A percentile compares a stretch with the other conserved stretches of the same genome.
These are phyloP conservation scores for Solanum infundibuliforme DNA, from an alignment of 257 asterid species.

Conservation along the genomic window DNA sequence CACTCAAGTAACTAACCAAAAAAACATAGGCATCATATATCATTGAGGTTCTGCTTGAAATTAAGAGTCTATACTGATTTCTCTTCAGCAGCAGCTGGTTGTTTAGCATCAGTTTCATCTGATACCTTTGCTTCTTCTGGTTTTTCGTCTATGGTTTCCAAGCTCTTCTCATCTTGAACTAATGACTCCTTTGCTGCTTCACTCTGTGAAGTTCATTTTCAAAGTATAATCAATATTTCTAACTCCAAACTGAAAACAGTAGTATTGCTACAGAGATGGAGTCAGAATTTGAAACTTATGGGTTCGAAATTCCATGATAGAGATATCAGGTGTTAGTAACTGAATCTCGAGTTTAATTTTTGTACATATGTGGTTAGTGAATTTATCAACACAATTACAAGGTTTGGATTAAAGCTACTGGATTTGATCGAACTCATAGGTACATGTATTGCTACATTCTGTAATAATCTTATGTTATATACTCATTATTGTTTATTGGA, in stretches of 20 bases:
- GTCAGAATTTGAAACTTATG: background rate
- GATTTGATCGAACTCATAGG: background rate
- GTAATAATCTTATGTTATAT: background rate
- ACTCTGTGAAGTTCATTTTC: background rate
- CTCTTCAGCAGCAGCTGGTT: background rate
- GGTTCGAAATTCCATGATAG: background rate
- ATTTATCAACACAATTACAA: background rate
- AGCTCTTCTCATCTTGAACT: constrained; percentile 9
- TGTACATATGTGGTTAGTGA: background rate
- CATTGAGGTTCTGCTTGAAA: background rate
- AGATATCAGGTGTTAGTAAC: background rate
- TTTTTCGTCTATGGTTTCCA: background rate
- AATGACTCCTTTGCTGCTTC: constrained; percentile 3
- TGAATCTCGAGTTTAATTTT: background rate
- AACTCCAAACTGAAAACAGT: background rate
- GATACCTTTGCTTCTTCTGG: constrained; percentile 9
- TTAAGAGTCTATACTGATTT: background rate
- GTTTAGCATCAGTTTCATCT: background rate
- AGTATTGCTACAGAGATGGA: background rate
- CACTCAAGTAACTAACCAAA: background rate
- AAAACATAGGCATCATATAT: background rate
- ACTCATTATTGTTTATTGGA: background rate
- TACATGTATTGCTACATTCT: background rate
- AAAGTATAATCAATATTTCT: background rate
- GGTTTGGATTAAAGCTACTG: background rate